phyloP scores from a whole-genome alignment of 2,329 filamentous ascomycete genomes.

The Diaporthe batatas region DNA sequence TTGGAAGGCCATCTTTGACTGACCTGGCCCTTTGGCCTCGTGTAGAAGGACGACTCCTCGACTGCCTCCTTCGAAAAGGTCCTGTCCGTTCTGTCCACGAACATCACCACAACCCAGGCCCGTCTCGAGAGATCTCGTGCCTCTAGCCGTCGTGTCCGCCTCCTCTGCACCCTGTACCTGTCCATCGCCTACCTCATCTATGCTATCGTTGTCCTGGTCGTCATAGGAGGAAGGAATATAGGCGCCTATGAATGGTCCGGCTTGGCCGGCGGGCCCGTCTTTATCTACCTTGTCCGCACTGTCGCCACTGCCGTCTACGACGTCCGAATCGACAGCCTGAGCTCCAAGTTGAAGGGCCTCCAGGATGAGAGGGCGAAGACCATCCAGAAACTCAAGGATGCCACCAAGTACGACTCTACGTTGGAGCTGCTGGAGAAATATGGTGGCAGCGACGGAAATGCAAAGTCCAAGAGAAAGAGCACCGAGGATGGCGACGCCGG shows the following conservation, averaged over 20 bases:
- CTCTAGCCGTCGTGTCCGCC: conserved; percentile 81
- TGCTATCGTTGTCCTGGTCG: conserved; percentile 82
- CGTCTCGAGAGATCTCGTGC: conserved; percentile 80
- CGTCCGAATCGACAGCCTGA: conserved; percentile 80
- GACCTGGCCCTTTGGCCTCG: conserved; percentile 16
- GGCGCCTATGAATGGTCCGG: conserved; percentile 82
- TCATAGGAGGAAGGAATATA: conserved; percentile 87
- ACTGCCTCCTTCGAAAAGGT: conserved; percentile 94
- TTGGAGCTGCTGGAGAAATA: conserved; percentile 95
- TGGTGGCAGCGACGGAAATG: conserved; percentile 73
- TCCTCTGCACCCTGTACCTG: conserved; percentile 91
- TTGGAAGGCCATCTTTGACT: conserved; percentile 21
- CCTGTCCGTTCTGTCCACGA: conserved; percentile 82
- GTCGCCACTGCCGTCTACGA: conserved; percentile 79
- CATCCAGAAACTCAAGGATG: conserved; percentile 93
- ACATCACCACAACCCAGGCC: conserved; percentile 81
- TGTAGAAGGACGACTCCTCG: conserved; percentile 76
- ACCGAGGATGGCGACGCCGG: conserved; percentile 44
- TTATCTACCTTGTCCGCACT: conserved; percentile 84
- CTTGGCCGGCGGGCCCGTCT: conserved; percentile 80
- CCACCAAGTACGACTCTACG: conserved; percentile 96
- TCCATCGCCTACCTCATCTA: conserved; percentile 92
- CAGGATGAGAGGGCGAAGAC: conserved; percentile 85
- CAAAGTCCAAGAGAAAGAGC: conserved; percentile 50
- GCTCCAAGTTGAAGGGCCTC: conserved; percentile 78